Conservation (phyloP, 2,329 filamentous ascomycete species). For the Aureobasidium lini region DNA sequence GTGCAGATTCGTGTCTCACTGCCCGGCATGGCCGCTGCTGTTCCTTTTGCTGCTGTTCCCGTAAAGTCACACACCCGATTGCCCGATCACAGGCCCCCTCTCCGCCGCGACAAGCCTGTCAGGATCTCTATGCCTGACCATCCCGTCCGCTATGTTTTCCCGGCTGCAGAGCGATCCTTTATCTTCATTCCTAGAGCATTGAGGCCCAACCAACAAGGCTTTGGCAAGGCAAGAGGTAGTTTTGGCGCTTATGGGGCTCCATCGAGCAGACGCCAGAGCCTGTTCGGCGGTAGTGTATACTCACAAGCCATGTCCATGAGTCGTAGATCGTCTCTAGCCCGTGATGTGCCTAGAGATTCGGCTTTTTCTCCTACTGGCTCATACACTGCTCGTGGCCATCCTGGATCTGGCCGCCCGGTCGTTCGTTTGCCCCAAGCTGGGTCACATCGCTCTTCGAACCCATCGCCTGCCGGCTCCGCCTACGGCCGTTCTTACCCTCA, state of each 20-base stretch:
- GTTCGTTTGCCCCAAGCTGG: conserved; percentile 69
- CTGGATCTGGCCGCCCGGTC: conserved; percentile 50
- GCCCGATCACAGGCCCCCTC: conserved; percentile 85
- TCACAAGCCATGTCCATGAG: conserved; percentile 84
- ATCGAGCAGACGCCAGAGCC: conserved; percentile 71
- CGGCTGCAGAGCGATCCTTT: conserved; percentile 82
- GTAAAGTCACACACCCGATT: conserved; percentile 90
- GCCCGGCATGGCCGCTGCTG: conserved; percentile 64
- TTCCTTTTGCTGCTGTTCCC: conserved; percentile 65
- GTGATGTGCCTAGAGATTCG: conserved; percentile 61
- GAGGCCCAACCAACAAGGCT: conserved; percentile 82
- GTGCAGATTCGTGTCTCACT: conserved; percentile 77
- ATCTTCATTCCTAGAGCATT: conserved; percentile 95
- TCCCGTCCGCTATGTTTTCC: conserved; percentile 81
- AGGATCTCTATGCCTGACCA: conserved; percentile 81
- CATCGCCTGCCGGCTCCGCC: conserved; percentile 30
- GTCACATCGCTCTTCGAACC: conserved; percentile 29
- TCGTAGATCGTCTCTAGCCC: conserved; percentile 70
- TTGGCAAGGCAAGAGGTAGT: conserved; percentile 57
- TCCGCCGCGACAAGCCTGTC: conserved; percentile 93
- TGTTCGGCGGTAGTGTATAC: conserved; percentile 74
- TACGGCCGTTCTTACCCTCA: conserved; percentile 27
- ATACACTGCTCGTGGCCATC: conserved; percentile 52
- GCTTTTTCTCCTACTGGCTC: conserved; percentile 77
- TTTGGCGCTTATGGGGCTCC: conserved; percentile 53